Base-by-base conservation (phyloP, 208 protist species). In the Leishmania martiniquensis region DNA sequence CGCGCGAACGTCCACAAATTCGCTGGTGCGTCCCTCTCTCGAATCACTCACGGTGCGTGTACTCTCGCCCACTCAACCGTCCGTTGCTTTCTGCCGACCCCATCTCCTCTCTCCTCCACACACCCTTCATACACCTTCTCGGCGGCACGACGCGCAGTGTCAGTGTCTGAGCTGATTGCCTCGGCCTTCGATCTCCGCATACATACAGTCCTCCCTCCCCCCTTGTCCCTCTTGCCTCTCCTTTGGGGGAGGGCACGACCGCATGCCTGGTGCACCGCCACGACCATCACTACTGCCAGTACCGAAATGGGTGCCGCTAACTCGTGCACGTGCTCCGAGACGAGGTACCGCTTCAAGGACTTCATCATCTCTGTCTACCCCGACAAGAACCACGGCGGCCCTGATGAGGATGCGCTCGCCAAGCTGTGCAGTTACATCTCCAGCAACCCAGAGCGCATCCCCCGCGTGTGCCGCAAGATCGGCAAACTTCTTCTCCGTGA, bases 381-480 rank as follows among this genome's bases (percentile, higher is more conserved):
- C 17, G 82, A 88, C 42, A 63, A 87, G 67, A 54, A 71, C 12
- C 60, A 86, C 52, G 85, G 74, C 15, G 80, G 85, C 6, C 77
- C 89, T 0, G 86, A 95, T 60, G 81, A 86, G 51, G 93, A 95
- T 57, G 89, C 89, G 0, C 80, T 97, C 0, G 86, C 81, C 6
- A 92, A 91, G 73, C 82, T 97, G 3, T 85, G 89, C 65, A 90
- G 85, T 72, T 97, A 97, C 77, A 77, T 92, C 29, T 83, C 72
- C 37, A 93, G 85, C 75, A 97, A 97, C 78, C 90, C 90, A 2
- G 93, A 97, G 85, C 88, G 93, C 60, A 90, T 97, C 44, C 90
- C 93, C 2, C 89, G 91, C 47, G 87, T 97, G 42, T 97, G 93
- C 75, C 91, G 91, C 34, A 97, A 97, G 77, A 89, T 97, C 4